phyloP scores from a whole-genome alignment of 352 stramenopile species.

The Phytophthora palmivora region DNA sequence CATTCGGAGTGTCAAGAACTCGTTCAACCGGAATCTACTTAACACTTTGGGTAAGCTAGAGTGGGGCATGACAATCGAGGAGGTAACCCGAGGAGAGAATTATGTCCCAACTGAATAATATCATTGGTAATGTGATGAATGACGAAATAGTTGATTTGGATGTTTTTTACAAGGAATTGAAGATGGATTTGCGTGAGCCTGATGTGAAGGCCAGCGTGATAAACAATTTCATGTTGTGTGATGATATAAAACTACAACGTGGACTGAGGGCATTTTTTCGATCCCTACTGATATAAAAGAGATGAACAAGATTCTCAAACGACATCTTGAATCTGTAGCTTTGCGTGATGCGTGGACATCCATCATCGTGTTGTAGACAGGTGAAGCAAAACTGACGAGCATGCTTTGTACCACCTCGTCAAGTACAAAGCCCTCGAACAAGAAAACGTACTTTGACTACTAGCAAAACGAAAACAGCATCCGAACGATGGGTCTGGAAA shows the following conservation, averaged over 20 bases:
- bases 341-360: constrained; percentile 12
- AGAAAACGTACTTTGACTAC: constrained; percentile 17
- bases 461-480: constrained; percentile 4
- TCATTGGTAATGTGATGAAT: constrained; percentile 29
- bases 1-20: constrained; percentile 18
- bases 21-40: constrained; percentile 18
- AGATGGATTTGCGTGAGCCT: constrained; percentile 29
- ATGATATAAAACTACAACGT: constrained; percentile 28
- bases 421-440: constrained; percentile 33
- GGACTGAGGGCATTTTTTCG: constrained; percentile 21
- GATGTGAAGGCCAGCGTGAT: constrained; percentile 31
- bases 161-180: background rate
- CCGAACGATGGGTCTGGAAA: background rate
- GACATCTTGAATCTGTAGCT: constrained; percentile 11
- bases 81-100: constrained; percentile 24
- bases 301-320: constrained; percentile 16
- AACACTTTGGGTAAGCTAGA: constrained; percentile 26
- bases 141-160: background rate
- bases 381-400: constrained; percentile 1
- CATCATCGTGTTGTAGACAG: constrained; percentile 13
- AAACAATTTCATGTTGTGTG: constrained; percentile 32
- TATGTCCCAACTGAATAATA: constrained; percentile 14
- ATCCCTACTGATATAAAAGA: constrained; percentile 14
- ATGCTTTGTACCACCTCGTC: constrained; percentile 15
- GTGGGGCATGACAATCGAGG: constrained; percentile 20